A percentile compares a stretch with the other conserved stretches of the same genome.
phyloP scores from a whole-genome alignment of 352 stramenopile genomes.

The Phytopythium aichiense region DNA sequence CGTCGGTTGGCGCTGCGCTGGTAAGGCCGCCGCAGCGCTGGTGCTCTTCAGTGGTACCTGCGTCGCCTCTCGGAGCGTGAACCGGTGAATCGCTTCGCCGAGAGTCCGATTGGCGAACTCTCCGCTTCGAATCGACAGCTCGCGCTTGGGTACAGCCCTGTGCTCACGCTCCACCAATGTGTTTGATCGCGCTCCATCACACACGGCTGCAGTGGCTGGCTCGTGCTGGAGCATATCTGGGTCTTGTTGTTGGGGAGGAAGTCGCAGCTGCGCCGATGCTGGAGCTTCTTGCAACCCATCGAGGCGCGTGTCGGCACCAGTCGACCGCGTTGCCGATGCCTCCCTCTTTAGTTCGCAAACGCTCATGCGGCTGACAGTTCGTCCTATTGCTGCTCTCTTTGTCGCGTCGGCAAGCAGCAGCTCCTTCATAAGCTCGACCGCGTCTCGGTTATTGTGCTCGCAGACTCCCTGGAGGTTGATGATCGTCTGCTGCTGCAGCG shows the following conservation, averaged over 20 bases:
- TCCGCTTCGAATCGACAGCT: constrained; percentile 26
- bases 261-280: constrained; percentile 6
- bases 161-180: background rate
- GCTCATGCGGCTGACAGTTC: background rate
- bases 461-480: constrained; percentile 50
- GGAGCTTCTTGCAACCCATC: background rate
- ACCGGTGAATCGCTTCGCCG: constrained; percentile 48
- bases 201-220: too few relatives aligned
- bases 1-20: background rate
- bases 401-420: constrained; percentile 41
- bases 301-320: background rate
- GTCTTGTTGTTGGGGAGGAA: constrained; percentile 58
- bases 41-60: background rate
- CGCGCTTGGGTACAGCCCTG: background rate
- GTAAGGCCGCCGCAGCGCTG: background rate
- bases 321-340: background rate
- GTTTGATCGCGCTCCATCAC: background rate
- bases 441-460: constrained; percentile 37
- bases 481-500: constrained; percentile 76
- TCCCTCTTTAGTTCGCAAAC: background rate
- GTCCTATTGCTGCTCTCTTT: background rate
- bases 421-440: constrained; percentile 45
- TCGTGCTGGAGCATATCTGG: constrained; percentile 22
- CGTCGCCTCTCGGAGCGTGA: constrained; percentile 35
- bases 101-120: constrained; percentile 71